Base-by-base conservation (phyloP, 805 yeast species). In the Grigorovia humatica region DNA sequence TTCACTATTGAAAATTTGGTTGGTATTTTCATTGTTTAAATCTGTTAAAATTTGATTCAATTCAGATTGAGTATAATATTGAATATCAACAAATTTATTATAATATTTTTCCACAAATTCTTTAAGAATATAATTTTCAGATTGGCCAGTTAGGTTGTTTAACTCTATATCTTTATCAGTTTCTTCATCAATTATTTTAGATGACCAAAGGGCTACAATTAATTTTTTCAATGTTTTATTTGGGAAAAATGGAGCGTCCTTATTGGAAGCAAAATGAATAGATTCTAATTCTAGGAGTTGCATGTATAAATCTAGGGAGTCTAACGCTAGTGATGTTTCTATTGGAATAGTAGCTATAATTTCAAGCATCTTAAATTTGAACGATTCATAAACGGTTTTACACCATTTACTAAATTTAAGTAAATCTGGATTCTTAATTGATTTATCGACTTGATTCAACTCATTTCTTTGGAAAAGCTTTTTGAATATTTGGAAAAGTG, bases 11-110 rank as follows among this genome's bases (percentile, higher is more conserved):
- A 58, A 53, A 8, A 49, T 52, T 32, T 61, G 59, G 3, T 47
- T 43, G 1, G 13, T 23, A 8, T 19, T 9, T 9, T 49, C 50
- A 40, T 65, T 61, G 52, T 63, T 57, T 12, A 64, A 68, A 38
- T 38, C 42, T 15, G 59, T 47, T 9, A 61, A 55, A 7, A 68
- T 59, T 27, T 57, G 51, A n/a, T 57, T 57, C 20, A 81, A 64
- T 57, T 77, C 81, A 42, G 74, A 70, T 61, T 83, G 80, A 57
- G 87, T 83, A 61, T 82, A 85, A 62, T 73, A 88, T 58, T 89
- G 87, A 52, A 91, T 68, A 64, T 91, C 99, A 73, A 86, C 86
- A 65, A 77, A 79, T 57, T 74, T 74, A 32, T 61, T 60, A 60
- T 82, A 82, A 54, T 77, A 81, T 29, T 70, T 71, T 20, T 75